Conservation (phyloP, 2,329 filamentous ascomycete genomes). For the Aspergillus ochraceus region DNA sequence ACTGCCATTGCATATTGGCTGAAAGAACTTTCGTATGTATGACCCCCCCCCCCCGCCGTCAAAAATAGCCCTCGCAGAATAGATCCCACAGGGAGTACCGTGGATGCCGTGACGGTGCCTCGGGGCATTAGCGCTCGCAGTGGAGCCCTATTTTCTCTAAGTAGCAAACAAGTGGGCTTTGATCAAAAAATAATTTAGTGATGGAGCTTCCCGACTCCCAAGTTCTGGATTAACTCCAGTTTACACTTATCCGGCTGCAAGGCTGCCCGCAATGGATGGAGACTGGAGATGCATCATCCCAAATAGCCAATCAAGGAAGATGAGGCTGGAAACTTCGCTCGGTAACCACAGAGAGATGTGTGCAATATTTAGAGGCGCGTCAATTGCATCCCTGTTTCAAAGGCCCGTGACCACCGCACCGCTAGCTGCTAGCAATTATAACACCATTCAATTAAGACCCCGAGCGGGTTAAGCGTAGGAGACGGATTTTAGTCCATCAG, state of each 20-base stretch:
- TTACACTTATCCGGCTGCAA: slow-evolving; percentile 4
- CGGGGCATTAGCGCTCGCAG: background rate
- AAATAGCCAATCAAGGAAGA: background rate
- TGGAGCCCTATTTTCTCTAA: background rate
- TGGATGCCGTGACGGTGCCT: background rate
- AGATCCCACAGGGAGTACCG: background rate
- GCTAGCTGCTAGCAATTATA: background rate
- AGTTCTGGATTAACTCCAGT: background rate
- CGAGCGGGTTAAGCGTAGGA: background rate
- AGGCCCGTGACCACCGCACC: background rate
- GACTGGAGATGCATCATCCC: background rate
- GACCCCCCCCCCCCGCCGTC: background rate
- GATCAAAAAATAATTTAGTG: slow-evolving; percentile 1
- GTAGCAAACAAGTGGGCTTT: background rate
- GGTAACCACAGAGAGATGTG: background rate
- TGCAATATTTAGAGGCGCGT: background rate
- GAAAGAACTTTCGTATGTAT: background rate
- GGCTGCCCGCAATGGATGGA: background rate
- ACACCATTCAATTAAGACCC: background rate
- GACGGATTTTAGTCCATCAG: background rate
- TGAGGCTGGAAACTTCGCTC: background rate
- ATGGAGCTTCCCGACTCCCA: background rate
- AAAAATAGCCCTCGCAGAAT: background rate
- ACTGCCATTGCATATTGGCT: background rate
- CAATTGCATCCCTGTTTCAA: background rate